These are phyloP conservation scores for Thyridium curvatum DNA, from an alignment of 2,329 filamentous ascomycete genomes.

Conservation along the genomic window DNA sequence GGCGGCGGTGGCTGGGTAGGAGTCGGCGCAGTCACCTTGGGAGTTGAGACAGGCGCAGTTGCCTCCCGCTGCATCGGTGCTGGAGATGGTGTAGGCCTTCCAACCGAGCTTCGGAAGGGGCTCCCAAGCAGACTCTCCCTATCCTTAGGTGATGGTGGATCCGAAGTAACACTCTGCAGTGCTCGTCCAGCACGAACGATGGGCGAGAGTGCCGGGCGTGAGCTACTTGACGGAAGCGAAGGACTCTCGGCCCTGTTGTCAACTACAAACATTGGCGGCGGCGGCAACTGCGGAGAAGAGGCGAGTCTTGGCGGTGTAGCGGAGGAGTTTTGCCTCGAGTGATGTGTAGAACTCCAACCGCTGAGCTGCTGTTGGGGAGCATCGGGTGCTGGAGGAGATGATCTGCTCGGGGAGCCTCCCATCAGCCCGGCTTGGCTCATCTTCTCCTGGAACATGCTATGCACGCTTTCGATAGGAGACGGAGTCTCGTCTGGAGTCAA, in stretches of 20 bases:
- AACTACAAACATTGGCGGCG: conserved; percentile 4
- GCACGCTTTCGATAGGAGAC: conserved; percentile 20
- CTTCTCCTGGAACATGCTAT: too few species aligned
- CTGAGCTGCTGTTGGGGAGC: too few species aligned
- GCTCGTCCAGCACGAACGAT: conserved; percentile 52
- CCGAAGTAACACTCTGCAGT: conserved; percentile 52
- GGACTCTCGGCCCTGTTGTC: conserved; percentile 12
- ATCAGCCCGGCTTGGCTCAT: too few species aligned
- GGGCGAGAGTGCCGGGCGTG: conserved; percentile 44
- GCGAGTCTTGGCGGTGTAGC: conserved; percentile 16
- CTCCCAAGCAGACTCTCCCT: conserved; percentile 47
- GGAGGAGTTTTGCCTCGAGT: conserved; percentile 13
- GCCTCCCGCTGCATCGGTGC: conserved; percentile 7
- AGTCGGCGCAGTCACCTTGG: conserved; percentile 5
- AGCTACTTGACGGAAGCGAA: conserved; percentile 17
- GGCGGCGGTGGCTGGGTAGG: conserved; percentile 2
- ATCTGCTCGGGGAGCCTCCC: too few species aligned
- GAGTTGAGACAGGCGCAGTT: conserved; percentile 4
- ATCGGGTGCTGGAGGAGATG: conserved; percentile 3
- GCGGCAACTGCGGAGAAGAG: conserved; percentile 7
- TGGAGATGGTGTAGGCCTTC: conserved; percentile 21
- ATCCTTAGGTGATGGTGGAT: conserved; percentile 48
- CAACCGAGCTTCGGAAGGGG: conserved; percentile 40
- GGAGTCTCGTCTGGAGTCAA: conserved; percentile 49
- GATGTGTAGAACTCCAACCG: conserved; percentile 2